Evolutionary conservation across 164 flowering plant genomes (phyloP).

Genomic region (Macadamia integrifolia): DNA sequence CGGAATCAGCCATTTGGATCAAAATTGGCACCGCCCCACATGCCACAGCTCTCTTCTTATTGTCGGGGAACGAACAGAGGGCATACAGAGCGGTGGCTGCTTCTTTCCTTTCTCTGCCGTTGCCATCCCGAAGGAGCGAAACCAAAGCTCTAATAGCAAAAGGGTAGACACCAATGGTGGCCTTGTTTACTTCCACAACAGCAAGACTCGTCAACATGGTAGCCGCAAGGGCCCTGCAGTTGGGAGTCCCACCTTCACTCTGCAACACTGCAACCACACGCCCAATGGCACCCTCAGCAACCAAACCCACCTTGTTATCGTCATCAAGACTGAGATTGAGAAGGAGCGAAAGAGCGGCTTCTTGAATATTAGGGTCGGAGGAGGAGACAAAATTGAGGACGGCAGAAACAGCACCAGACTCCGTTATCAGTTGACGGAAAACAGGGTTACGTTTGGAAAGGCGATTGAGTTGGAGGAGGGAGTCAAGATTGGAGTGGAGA

Average conservation of each 20-base stretch:
- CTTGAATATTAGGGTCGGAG: slow-evolving; percentile 38
- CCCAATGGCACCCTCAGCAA: slow-evolving; percentile 85
- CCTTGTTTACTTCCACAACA: slow-evolving; percentile 91
- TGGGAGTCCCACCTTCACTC: slow-evolving; percentile 34
- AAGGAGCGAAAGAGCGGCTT: slow-evolving; percentile 53
- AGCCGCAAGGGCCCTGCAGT: slow-evolving; percentile 74
- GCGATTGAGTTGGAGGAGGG: slow-evolving; percentile 46
- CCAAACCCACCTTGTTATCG: slow-evolving; percentile 89
- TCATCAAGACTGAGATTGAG: slow-evolving; percentile 79
- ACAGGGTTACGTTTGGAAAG: slow-evolving; percentile 50
- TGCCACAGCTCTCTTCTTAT: slow-evolving; percentile 57
- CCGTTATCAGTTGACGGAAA: slow-evolving; percentile 53
- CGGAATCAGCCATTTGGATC: slow-evolving; percentile 41
- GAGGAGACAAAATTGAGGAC: slow-evolving; percentile 50
- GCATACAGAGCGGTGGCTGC: slow-evolving; percentile 89
- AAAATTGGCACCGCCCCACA: slow-evolving; percentile 63
- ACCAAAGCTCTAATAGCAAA: slow-evolving; percentile 56
- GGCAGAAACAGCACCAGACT: slow-evolving; percentile 74
- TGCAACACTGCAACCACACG: slow-evolving; percentile 46
- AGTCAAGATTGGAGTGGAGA: slow-evolving; percentile 33
- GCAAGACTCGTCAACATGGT: slow-evolving; percentile 85
- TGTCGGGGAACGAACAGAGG: slow-evolving; percentile 72
- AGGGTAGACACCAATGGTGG: slow-evolving; percentile 83
- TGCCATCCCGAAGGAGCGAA: slow-evolving; percentile 47
- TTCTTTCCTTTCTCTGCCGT: slow-evolving; percentile 68